These are phyloP conservation scores for Malania oleifera DNA, from an alignment of 164 flowering plant species.

Conservation along the genomic window DNA sequence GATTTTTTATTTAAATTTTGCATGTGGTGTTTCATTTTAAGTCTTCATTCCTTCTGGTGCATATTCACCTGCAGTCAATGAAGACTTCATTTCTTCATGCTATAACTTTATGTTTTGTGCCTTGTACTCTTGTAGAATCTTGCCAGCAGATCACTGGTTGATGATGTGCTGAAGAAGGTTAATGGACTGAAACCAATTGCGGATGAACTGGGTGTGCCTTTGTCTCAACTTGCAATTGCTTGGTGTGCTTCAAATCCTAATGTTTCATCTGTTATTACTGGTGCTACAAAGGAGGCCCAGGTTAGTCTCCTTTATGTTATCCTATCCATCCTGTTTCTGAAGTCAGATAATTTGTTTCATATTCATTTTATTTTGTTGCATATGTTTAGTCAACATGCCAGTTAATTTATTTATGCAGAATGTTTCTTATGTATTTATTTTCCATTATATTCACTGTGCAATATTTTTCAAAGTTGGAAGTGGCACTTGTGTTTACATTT, in stretches of 20 bases:
- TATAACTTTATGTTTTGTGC: not conserved
- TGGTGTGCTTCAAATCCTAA: constrained; percentile 99
- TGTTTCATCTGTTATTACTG: constrained; percentile 94
- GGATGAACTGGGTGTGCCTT: constrained; percentile 75
- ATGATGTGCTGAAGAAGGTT: constrained; percentile 88
- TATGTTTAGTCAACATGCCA: too few species aligned
- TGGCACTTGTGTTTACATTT: too few species aligned
- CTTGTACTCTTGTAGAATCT: constrained; percentile 55
- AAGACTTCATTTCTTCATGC: not conserved
- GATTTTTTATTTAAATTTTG: too few species aligned
- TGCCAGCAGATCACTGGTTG: constrained; percentile 85
- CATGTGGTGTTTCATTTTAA: too few species aligned
- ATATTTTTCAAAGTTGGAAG: too few species aligned
- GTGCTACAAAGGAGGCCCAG: constrained; percentile 96
- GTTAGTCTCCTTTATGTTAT: constrained; percentile 31
- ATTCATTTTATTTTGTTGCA: too few species aligned
- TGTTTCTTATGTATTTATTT: too few species aligned
- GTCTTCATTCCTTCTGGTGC: too few species aligned
- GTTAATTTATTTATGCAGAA: too few species aligned
- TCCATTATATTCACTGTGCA: too few species aligned
- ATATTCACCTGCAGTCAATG: too few species aligned
- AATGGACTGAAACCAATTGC: constrained; percentile 87
- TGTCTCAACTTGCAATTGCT: constrained; percentile 96
- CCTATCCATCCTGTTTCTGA: not conserved
- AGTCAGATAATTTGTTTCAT: too few species aligned